Evolutionary conservation across 805 yeast genomes (phyloP), one percentile per base, ranked within the genome.

Genomic region (Starmerella cellae): DNA sequence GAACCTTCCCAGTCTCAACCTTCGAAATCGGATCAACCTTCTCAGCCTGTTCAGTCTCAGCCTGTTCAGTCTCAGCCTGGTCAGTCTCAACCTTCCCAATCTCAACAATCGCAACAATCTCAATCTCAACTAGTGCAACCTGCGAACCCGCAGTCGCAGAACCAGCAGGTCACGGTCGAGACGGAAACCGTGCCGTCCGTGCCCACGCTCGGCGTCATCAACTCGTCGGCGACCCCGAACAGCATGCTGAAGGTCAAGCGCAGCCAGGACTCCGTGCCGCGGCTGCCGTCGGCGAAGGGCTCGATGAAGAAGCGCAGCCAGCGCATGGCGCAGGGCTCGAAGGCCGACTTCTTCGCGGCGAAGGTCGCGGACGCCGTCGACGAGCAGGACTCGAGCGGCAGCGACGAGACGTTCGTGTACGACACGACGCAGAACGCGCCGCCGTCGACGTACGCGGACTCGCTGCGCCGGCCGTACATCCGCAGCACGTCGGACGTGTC

Each of bases 391-490:
- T 75, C 81, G 32, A 78, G 87, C 27, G 96, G 87, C 58, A 76
- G 85, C 21, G 95, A 87, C 52, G 98, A 91, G 59, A 84, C 94
- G 1, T 88, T 91, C 68, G 95, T 88, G n/a, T 88, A 88, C 59
- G 96, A 87, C 55, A 74, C 65, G 8, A 32, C 44, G 54, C 50
- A 60, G 50, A 37, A 36, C 13, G 39, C 35, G 38, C 42, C 35
- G 31, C 35, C 31, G 22, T 14, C 43, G 2, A 18, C 34, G 17
- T 28, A 35, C 29, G 43, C 42, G n/a, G 49, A 44, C 30, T 36
- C 44, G 5, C 22, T 42, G 27, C 43, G 58, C 10, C 44, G 50
- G 16, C 53, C 55, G 9, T 44, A 48, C 30, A 17, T 38, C n/a
- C 50, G 55, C 18, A 40, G 55, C 10, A n/a, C 47, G 20, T 51